Evolutionary conservation across 768 basidiomycete genomes (phyloP), one percentile per base, ranked within the genome.

Genomic region (Suillus discolor): DNA sequence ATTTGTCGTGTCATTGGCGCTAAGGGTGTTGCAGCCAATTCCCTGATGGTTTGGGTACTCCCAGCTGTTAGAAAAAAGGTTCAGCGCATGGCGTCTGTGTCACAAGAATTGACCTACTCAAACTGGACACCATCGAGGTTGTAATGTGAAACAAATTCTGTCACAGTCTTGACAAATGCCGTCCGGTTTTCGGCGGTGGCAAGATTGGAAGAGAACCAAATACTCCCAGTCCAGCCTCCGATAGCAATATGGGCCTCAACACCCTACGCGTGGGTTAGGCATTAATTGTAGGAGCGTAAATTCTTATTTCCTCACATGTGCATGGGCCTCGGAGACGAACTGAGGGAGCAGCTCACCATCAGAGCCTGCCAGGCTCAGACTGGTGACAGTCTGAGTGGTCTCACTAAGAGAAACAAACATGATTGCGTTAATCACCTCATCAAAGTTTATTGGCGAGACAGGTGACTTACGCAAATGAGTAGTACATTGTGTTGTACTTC

Each of bases 21-120:
- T 76, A 66, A 89, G 81, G 0, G 74, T 74, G 74, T 97, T 97
- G 70, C 92, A 92, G 4, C 86, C 86, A 2, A 90, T 81, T 44
- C 94, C 93, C 59, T 81, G 77, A 8, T 76, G 70, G 62, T 82
- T 85, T 3, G 95, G 94, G 73, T 91, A 95, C 77, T 97, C 57
- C 34, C 25, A 44, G 18, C 41, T 53, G 1, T 62, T 18, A 6
- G 9, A 23, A 34, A 38, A 20, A 28, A 41, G 31, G 3, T 13
- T 41, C 23, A 18, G 59, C 16, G 2, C 20, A 6, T 36, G 15
- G 41, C 6, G 61, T 57, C 15, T 1, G 38, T 25, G 57, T 59
- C 23, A 23, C 16, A 38, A 39, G 15, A 9, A 8, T 44, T 18
- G 4, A 64, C 72, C 1, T 71, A 86, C 86, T 87, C 87, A 65